Evolutionary conservation across 2,329 filamentous ascomycete genomes (phyloP), one percentile per base, ranked within the genome.

Genomic region (Phialophora macrospora): DNA sequence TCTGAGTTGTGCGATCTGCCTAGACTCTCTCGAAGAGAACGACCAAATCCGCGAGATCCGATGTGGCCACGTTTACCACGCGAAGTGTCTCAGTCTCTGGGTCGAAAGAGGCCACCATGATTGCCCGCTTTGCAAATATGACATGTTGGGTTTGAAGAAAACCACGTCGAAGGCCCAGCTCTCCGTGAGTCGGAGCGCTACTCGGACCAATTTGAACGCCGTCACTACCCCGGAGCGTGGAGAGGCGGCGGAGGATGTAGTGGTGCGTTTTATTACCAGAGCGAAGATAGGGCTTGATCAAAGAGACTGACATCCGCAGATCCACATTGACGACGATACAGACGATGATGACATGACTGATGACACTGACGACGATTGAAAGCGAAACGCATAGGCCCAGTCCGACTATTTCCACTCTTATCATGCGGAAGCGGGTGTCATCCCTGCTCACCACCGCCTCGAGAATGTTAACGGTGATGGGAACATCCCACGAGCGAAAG

Each of bases 71-170:
- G 65, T 69, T 20, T 69, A 67, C 41, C 67, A 69, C 55, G 52
- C 65, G 4, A 49, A 24, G 1, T 69, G 67, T n/a, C 41, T 69
- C 41, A 69, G 60, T 54, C 52, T 69, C 17, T 69, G 67, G 67
- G 67, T 69, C 17, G 67, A 69, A 55, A 32, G 67, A 8, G 67
- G 65, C 1, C 67, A 69, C 60, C 67, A 69, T 48, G 67, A 69
- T 14, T 69, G 67, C 30, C 67, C 67, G 17, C 48, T 69, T 20
- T 69, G 67, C 60, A 69, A 69, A 32, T 69, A 65, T 41, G 67
- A 69, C 54, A 69, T 69, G 41, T 48, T 69, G 44, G 65, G 63
- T 2, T 44, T 67, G 46, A 63, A 63, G 51, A 60, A 65, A 28
- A 49, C 34, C 6, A 28, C 49, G 17, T 20, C 46, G 32, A 64